Evolutionary conservation across 768 basidiomycete genomes (phyloP).

Genomic region (Leccinellum luteum): DNA sequence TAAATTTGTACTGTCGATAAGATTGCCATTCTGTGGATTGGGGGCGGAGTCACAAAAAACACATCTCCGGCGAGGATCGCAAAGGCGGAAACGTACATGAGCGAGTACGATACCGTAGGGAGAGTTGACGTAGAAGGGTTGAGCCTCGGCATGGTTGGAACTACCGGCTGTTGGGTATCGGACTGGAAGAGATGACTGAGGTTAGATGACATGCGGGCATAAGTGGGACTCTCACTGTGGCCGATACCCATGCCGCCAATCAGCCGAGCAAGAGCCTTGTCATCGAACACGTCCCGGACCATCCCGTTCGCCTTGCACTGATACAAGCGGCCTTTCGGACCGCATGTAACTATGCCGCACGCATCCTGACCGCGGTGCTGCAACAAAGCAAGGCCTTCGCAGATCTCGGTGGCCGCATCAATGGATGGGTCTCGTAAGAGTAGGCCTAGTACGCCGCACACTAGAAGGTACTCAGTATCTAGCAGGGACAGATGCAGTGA

Average conservation of each 20-base stretch:
- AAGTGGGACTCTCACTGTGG: conserved; percentile 61
- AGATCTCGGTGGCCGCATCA: conserved; percentile 84
- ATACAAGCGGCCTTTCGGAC: conserved; percentile 90
- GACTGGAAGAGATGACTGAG: conserved; percentile 46
- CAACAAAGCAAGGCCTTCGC: conserved; percentile 90
- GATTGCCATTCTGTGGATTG: conserved; percentile 83
- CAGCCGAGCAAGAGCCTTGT: conserved; percentile 67
- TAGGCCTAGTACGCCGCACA: conserved; percentile 94
- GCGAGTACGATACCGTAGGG: conserved; percentile 98
- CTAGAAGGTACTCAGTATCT: conserved; percentile 28
- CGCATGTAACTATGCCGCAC: conserved; percentile 95
- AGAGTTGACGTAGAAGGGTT: conserved; percentile 99
- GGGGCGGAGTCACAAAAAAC: conserved; percentile 3
- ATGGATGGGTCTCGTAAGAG: conserved; percentile 73
- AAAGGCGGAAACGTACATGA: conserved; percentile 59
- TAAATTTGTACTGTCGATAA: conserved; percentile 88
- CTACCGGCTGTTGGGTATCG: conserved; percentile 98
- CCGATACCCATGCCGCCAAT: conserved; percentile 97
- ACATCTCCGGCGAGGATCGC: not conserved
- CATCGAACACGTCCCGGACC: conserved; percentile 96
- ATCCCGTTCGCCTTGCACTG: conserved; percentile 99
- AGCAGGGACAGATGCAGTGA: not conserved
- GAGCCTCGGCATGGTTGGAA: conserved; percentile 94
- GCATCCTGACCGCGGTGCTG: conserved; percentile 99
- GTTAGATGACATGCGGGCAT: conserved; percentile 6